Conservation (phyloP, 306 rosid genomes). For the Glycine soja region DNA sequence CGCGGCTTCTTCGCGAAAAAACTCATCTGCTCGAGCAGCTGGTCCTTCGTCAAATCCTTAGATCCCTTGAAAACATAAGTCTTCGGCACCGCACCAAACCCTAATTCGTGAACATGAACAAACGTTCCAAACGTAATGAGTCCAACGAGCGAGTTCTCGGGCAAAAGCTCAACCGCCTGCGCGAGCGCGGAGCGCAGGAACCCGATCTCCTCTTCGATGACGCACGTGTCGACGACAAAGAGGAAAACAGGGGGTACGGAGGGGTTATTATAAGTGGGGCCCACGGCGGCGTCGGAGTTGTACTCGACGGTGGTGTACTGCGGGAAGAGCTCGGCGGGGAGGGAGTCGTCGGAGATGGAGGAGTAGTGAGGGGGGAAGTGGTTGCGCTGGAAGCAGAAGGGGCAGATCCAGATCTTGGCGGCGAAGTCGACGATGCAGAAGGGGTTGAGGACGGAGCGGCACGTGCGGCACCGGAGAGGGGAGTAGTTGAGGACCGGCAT, state of each 20-base stretch:
- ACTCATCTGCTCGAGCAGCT: conserved; percentile 86
- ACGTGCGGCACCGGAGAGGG: conserved; percentile 90
- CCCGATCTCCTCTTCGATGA: conserved; percentile 85
- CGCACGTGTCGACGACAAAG: conserved; percentile 83
- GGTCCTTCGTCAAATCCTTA: conserved; percentile 80
- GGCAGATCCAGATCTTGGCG: conserved; percentile 99
- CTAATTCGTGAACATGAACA: conserved; percentile 92
- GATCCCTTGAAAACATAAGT: conserved; percentile 83
- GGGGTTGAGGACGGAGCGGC: conserved; percentile 92
- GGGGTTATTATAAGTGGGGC: neutral
- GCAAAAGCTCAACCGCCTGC: conserved; percentile 81
- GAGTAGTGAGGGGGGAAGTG: conserved; percentile 89
- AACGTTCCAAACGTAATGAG: conserved; percentile 80
- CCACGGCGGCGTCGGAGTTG: conserved; percentile 31
- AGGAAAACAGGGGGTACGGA: conserved; percentile 69
- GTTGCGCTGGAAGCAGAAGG: conserved; percentile 90
- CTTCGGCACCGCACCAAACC: conserved; percentile 75
- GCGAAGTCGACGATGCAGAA: conserved; percentile 92
- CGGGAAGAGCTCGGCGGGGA: conserved; percentile 96
- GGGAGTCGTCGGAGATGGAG: conserved; percentile 83
- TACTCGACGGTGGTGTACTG: conserved; percentile 92
- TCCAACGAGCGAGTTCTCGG: conserved; percentile 89
- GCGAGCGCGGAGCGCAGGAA: conserved; percentile 74
- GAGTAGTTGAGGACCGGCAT: conserved; percentile 79
- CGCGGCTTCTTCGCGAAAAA: conserved; percentile 80